Conservation (phyloP, 2,329 filamentous ascomycete species). For the Alternaria rosae region DNA sequence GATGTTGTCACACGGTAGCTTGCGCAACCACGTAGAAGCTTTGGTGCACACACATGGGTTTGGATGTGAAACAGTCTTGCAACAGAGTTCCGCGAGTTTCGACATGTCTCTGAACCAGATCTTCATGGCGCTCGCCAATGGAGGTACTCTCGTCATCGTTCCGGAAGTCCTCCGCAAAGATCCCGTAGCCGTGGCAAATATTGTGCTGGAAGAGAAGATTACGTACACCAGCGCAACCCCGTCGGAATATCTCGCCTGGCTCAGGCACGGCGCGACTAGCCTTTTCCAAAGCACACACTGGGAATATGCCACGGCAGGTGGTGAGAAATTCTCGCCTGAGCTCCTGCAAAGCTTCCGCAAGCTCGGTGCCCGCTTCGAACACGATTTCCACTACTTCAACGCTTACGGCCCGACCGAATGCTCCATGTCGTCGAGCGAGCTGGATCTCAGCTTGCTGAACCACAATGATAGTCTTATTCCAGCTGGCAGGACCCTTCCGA, state of each 20-base stretch:
- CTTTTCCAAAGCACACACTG: slow-evolving; percentile 31
- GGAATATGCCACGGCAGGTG: slow-evolving; percentile 38
- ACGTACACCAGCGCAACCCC: slow-evolving; percentile 52
- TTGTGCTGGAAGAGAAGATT: slow-evolving; percentile 48
- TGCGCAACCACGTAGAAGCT: slow-evolving; percentile 25
- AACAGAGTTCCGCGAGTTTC: slow-evolving; percentile 53
- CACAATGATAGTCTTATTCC: neutral
- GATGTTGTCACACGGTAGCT: slow-evolving; percentile 62
- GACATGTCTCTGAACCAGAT: slow-evolving; percentile 54
- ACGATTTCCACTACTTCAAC: slow-evolving; percentile 9
- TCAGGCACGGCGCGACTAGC: slow-evolving; percentile 23
- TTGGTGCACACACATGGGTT: neutral
- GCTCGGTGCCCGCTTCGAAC: neutral
- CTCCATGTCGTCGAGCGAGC: neutral
- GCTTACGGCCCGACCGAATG: slow-evolving; percentile 28
- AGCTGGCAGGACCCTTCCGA: neutral
- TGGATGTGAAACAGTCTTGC: slow-evolving; percentile 51
- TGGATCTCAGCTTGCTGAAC: neutral
- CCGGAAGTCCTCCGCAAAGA: slow-evolving; percentile 43
- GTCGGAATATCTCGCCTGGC: slow-evolving; percentile 50
- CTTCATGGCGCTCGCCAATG: slow-evolving; percentile 52
- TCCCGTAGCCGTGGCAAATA: slow-evolving; percentile 42
- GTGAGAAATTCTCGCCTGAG: slow-evolving; percentile 12
- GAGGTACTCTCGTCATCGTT: slow-evolving; percentile 50
- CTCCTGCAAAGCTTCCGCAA: slow-evolving; percentile 12